Evolutionary conservation across 345 rosid genomes (phyloP), one percentile per base, ranked within the genome.

Genomic region (Isatis tinctoria): DNA sequence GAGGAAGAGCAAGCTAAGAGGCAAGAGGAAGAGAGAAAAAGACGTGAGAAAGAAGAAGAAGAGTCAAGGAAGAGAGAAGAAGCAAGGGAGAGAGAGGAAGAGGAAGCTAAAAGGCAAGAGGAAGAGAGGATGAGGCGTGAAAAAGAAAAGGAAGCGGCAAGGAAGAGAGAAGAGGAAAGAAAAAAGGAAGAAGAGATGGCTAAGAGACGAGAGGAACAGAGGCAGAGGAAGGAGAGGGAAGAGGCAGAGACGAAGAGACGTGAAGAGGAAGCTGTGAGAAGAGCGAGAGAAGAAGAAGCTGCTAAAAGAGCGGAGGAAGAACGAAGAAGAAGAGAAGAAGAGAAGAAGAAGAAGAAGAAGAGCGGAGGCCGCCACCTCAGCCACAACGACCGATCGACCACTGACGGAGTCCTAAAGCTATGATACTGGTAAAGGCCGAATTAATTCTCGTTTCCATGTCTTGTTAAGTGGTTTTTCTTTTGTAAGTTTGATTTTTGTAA

Each of bases 201-300:
- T 27, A 53, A 27, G 10, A 67, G 43, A 22, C 56, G n/a, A 51
- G 71, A 61, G 52, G 54, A 47, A 56, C 45, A 33, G n/a, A 63
- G 66, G 16, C 53, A 24, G 35, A 47, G 17, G 48, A 47, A 75
- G 56, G 70, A 74, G 59, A 39, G 30, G 3, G 16, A 22, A 8
- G 59, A 60, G 20, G 37, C 10, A 4, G 26, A 64, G 45, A 65
- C 12, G 16, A 35, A 60, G 69, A 69, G 70, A 60, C 37, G 52
- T 27, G 63, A 62, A 37, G 74, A 72, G 8, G 72, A 65, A 33
- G 78, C 72, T 37, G 76, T 32, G 53, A 71, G n/a, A 10, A 69
- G 78, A 28, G 44, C 24, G 16, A 59, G 47, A 20, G 74, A 74
- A 62, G 67, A 59, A 67, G 57, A 13, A 33, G 76, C 39, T 1